A percentile compares a stretch with the other conserved stretches of the same genome.
These are phyloP conservation scores for Gossypium ekmanianum DNA, from an alignment of 345 rosid species.

Conservation along the genomic window DNA sequence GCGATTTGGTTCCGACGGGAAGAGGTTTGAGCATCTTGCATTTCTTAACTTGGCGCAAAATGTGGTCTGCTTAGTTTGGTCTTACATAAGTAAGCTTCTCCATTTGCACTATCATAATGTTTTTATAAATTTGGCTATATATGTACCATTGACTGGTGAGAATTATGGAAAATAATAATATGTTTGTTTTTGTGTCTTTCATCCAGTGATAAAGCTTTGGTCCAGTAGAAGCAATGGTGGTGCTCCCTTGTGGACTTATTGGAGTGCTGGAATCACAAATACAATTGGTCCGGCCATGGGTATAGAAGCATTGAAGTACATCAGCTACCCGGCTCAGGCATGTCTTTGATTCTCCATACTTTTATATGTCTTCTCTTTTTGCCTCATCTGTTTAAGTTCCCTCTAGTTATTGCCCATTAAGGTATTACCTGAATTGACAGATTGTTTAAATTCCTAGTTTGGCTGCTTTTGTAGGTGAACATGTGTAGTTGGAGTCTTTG, in stretches of 20 bases:
- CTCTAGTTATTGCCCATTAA: neutral
- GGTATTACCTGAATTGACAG: neutral
- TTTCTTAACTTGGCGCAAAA: slow-evolving; percentile 88
- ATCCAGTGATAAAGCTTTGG: slow-evolving; percentile 89
- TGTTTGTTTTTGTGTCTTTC: neutral
- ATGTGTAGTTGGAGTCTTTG: neutral
- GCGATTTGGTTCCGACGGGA: slow-evolving; percentile 76
- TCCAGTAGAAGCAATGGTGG: slow-evolving; percentile 54
- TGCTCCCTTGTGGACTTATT: slow-evolving; percentile 92
- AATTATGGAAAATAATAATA: neutral
- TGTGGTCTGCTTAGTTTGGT: slow-evolving; percentile 88
- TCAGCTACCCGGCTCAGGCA: slow-evolving; percentile 98
- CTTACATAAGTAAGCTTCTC: slow-evolving; percentile 70
- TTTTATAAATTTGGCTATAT: neutral
- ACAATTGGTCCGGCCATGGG: slow-evolving; percentile 99
- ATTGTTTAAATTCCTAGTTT: neutral
- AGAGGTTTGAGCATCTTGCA: slow-evolving; percentile 87
- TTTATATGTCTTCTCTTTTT: neutral
- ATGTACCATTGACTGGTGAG: neutral
- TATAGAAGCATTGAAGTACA: slow-evolving; percentile 92
- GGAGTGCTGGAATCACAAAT: slow-evolving; percentile 98
- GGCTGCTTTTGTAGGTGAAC: neutral
- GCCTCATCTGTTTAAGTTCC: neutral
- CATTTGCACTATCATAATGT: neutral
- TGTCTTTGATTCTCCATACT: slow-evolving; percentile 11